phyloP scores from a whole-genome alignment of 345 rosid species.

The Linum usitatissimum region DNA sequence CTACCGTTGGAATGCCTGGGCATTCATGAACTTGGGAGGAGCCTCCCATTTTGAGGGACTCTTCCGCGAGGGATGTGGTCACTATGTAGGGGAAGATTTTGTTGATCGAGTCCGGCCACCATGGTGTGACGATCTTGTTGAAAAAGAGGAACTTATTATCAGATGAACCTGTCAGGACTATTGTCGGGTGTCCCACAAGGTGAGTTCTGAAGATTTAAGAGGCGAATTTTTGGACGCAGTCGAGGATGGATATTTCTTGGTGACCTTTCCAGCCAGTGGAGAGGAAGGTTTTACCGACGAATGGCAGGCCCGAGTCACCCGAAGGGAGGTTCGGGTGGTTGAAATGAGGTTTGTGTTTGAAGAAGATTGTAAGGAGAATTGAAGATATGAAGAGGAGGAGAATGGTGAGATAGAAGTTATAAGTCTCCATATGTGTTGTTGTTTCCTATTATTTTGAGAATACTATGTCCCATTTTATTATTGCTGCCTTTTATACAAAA shows the following conservation, averaged over 20 bases:
- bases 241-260: constrained; percentile 26
- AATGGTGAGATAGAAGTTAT: constrained; percentile 7
- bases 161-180: constrained; percentile 19
- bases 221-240: constrained; percentile 15
- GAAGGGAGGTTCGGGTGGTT: constrained; percentile 24
- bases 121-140: constrained; percentile 24
- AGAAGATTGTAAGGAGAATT: constrained; percentile 13
- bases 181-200: constrained; percentile 22
- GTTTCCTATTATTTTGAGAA: no score
- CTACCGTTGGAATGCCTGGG: constrained; percentile 26
- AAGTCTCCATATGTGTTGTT: background rate
- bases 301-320: constrained; percentile 23
- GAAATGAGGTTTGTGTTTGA: constrained; percentile 24
- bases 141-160: constrained; percentile 30
- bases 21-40: constrained; percentile 30
- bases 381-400: constrained; percentile 17
- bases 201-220: constrained; percentile 25
- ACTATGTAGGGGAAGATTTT: constrained; percentile 28
- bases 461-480: no score
- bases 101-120: constrained; percentile 35
- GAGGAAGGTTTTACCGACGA: constrained; percentile 27
- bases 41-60: constrained; percentile 24
- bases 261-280: constrained; percentile 27
- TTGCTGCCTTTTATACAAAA: no score
- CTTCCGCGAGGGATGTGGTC: constrained; percentile 23